A percentile compares a stretch with the other conserved stretches of the same genome.
Conservation (phyloP, 176 grass and related monocot genomes). For the Hordeum marinum region DNA sequence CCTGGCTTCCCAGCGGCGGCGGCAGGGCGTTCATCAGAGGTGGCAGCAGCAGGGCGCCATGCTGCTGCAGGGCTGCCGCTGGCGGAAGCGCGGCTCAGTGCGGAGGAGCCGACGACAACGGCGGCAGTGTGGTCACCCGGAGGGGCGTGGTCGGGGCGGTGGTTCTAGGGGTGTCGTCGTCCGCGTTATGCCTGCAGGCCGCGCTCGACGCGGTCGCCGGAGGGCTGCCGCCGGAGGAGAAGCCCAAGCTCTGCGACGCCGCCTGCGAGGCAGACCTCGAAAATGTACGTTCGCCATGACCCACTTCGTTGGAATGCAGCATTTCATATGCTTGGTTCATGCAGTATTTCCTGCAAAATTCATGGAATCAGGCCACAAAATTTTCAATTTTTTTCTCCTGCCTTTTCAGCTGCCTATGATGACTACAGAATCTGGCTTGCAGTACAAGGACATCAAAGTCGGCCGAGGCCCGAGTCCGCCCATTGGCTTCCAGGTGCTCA, state of each 20-base stretch:
- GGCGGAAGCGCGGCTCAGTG: background rate
- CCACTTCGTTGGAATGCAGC: no score
- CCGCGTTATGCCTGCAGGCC: slow-evolving; percentile 28
- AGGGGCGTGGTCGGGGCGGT: slow-evolving; percentile 42
- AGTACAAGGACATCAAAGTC: slow-evolving; percentile 89
- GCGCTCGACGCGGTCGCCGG: slow-evolving; percentile 39
- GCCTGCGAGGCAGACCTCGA: slow-evolving; percentile 75
- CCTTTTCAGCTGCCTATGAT: slow-evolving; percentile 63
- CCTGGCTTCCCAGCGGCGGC: slow-evolving; percentile 24
- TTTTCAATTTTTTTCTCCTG: background rate
- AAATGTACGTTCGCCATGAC: slow-evolving; percentile 56
- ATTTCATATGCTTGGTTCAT: no score
- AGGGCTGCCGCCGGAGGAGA: slow-evolving; percentile 94
- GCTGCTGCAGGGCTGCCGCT: slow-evolving; percentile 21
- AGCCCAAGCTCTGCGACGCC: slow-evolving; percentile 75
- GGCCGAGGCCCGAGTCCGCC: slow-evolving; percentile 79
- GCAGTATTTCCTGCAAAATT: background rate
- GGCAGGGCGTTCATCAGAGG: background rate
- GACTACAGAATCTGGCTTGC: slow-evolving; percentile 82
- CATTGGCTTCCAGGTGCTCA: slow-evolving; percentile 75
- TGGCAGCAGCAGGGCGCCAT: background rate
- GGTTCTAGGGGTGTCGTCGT: slow-evolving; percentile 10
- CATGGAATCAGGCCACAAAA: background rate
- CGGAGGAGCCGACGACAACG: background rate
- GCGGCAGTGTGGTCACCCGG: slow-evolving; percentile 1